Evolutionary conservation across 441 rosid species (phyloP).

Genomic region (Erodium moschatum): DNA sequence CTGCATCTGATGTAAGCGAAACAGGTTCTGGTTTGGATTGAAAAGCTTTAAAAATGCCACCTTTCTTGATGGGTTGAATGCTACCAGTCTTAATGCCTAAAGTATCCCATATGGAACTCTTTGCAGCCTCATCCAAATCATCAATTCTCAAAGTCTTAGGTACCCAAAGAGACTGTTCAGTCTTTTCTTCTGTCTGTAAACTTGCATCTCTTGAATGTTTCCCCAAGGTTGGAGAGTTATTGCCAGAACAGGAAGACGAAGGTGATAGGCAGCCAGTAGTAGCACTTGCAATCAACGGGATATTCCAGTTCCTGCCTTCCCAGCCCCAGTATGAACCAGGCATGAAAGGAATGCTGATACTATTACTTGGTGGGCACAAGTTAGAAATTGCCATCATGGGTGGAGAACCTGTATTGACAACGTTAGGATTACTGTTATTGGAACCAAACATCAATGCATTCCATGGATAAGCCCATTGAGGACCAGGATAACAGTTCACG

Average conservation of each 20-base stretch:
- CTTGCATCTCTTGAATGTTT: slow-evolving; percentile 54
- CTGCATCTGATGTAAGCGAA: slow-evolving; percentile 16
- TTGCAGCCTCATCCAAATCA: slow-evolving; percentile 42
- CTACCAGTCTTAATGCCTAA: slow-evolving; percentile 35
- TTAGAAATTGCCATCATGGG: slow-evolving; percentile 53
- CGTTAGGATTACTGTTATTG: slow-evolving; percentile 27
- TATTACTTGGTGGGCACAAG: slow-evolving; percentile 40
- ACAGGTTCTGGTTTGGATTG: slow-evolving; percentile 40
- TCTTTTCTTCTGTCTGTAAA: slow-evolving; percentile 30
- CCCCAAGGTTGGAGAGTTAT: slow-evolving; percentile 48
- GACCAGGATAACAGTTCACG: too few relatives aligned
- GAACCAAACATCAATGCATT: slow-evolving; percentile 22
- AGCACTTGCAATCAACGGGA: slow-evolving; percentile 27
- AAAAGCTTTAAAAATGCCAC: slow-evolving; percentile 25
- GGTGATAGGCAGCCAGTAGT: slow-evolving; percentile 33
- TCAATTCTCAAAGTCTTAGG: slow-evolving; percentile 52
- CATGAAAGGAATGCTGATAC: slow-evolving; percentile 43
- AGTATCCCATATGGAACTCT: slow-evolving; percentile 42
- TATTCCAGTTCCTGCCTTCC: slow-evolving; percentile 32
- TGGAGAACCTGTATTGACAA: too few relatives aligned
- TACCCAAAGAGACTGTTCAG: slow-evolving; percentile 35
- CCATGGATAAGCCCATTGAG: slow-evolving; percentile 45
- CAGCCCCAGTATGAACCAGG: slow-evolving; percentile 49
- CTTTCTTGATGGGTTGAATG: slow-evolving; percentile 4
- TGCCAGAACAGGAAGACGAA: slow-evolving; percentile 46